Evolutionary conservation across 148 eudicot species (phyloP), one percentile per base, ranked within the genome.

Genomic region (Chenopodium formosanum): DNA sequence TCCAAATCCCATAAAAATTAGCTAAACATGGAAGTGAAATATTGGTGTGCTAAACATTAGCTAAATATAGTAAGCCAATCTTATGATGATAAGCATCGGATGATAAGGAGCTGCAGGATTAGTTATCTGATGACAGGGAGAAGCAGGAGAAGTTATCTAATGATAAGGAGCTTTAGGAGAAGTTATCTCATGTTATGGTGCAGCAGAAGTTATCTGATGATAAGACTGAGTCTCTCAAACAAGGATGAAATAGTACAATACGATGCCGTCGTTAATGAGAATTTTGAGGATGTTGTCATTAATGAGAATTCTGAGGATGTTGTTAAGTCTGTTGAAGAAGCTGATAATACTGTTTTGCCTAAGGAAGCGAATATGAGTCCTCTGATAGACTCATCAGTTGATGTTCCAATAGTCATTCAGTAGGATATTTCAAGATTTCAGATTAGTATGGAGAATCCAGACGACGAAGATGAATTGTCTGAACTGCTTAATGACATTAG

Each of bases 381-480:
- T 48, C 22, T 20, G 81, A 66, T 34, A 22, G 76, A 68, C 20
- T 25, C 68, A 25, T 8, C 80, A 48, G 46, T 7, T 11, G 60
- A 68, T 19, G 44, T 34, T 17, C 14, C 73, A 25, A 64, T 68
- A 2, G 66, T 74, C 8, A 10, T 37, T 7, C 79, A 67, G 68
- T 56, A 76, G 5, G 73, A 71, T 20, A 53, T 31, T 47, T 48
- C 72, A 1, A 73, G 67, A 9, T 83, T 83, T 65, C 81, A 83
- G 78, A 73, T 78, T 16, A 83, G 81, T 46, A 64, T 78, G 81
- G 85, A 83, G 67, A 78, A 83, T 17, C 53, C 67, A 32, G 81
- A 71, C n/a, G 69, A 20, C 64, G 78, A 73, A 9, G 74, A 67
- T 63, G 25, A 71, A 9, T 9, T 74, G 73, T n/a, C 60, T 31